Evolutionary conservation across 1,139 yeast species (phyloP).

Genomic region (Debaryomyces udenii): DNA sequence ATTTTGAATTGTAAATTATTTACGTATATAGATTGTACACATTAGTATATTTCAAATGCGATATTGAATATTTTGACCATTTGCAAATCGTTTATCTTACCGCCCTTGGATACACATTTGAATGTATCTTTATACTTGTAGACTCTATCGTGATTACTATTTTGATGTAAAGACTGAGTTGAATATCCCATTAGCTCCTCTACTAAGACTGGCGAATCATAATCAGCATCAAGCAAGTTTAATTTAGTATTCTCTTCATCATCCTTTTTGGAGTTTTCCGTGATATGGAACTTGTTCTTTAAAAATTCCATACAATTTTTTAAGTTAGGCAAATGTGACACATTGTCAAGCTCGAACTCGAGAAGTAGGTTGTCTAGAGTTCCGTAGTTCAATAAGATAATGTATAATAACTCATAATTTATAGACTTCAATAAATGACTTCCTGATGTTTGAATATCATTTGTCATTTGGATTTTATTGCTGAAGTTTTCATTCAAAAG

Average conservation of each 20-base stretch:
- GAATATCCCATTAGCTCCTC: constrained; percentile 23
- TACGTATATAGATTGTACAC: constrained; percentile 6
- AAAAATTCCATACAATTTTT: constrained; percentile 26
- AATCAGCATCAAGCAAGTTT: constrained; percentile 29
- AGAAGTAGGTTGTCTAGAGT: constrained; percentile 23
- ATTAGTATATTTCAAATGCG: constrained; percentile 9
- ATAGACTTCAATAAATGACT: constrained; percentile 20
- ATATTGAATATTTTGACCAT: constrained; percentile 19
- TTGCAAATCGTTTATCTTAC: constrained; percentile 16
- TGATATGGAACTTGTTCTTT: constrained; percentile 20
- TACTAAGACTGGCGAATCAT: constrained; percentile 34
- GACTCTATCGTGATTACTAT: neutral
- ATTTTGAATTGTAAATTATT: constrained; percentile 2
- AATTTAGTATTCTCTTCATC: constrained; percentile 16
- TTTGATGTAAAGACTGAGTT: neutral
- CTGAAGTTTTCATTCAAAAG: constrained; percentile 21
- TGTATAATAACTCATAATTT: constrained; percentile 32
- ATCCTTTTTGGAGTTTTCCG: constrained; percentile 23
- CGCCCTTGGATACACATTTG: constrained; percentile 13
- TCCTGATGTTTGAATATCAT: constrained; percentile 14
- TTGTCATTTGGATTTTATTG: constrained; percentile 16
- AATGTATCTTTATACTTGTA: constrained; percentile 21
- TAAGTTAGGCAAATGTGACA: constrained; percentile 19
- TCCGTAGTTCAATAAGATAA: constrained; percentile 36
- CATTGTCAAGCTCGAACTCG: constrained; percentile 13